phyloP scores from a whole-genome alignment of 768 basidiomycete genomes.

The Pleurotus tuber-regium region DNA sequence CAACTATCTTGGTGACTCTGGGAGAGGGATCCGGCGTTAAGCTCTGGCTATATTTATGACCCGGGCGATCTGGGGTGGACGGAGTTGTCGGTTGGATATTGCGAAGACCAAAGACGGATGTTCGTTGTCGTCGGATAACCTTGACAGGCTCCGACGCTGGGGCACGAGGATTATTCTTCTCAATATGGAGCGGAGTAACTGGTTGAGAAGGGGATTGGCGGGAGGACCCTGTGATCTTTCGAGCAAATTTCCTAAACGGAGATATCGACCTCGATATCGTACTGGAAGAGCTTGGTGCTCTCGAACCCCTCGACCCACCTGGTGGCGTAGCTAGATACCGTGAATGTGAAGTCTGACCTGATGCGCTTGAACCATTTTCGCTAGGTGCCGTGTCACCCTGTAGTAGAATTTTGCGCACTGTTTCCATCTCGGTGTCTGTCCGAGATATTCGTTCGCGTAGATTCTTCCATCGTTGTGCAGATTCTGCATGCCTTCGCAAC shows the following conservation, averaged over 20 bases:
- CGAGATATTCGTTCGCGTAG: slow-evolving; percentile 76
- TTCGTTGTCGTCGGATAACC: slow-evolving; percentile 52
- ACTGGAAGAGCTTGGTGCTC: slow-evolving; percentile 45
- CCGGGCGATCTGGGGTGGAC: slow-evolving; percentile 53
- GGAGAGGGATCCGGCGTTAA: slow-evolving; percentile 71
- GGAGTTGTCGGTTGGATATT: slow-evolving; percentile 41
- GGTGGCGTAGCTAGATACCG: slow-evolving; percentile 65
- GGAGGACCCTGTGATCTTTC: slow-evolving; percentile 55
- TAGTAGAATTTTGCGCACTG: slow-evolving; percentile 56
- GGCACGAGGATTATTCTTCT: slow-evolving; percentile 38
- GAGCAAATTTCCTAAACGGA: slow-evolving; percentile 76
- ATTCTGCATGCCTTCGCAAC: slow-evolving; percentile 84
- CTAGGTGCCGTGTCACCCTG: slow-evolving; percentile 50
- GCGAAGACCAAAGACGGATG: slow-evolving; percentile 61
- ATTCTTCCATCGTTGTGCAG: slow-evolving; percentile 80
- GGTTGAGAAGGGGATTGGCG: slow-evolving; percentile 34
- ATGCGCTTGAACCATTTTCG: slow-evolving; percentile 70
- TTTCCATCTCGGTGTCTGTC: slow-evolving; percentile 83
- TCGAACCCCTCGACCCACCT: slow-evolving; percentile 38
- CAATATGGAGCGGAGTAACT: slow-evolving; percentile 46
- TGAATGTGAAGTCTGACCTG: slow-evolving; percentile 42
- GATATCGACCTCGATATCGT: slow-evolving; percentile 76
- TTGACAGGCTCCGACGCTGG: slow-evolving; percentile 56
- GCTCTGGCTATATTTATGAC: slow-evolving; percentile 70
- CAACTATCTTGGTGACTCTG: slow-evolving; percentile 31